These are phyloP conservation scores for Corchorus capsularis DNA, from an alignment of 345 rosid species.

Conservation along the genomic window DNA sequence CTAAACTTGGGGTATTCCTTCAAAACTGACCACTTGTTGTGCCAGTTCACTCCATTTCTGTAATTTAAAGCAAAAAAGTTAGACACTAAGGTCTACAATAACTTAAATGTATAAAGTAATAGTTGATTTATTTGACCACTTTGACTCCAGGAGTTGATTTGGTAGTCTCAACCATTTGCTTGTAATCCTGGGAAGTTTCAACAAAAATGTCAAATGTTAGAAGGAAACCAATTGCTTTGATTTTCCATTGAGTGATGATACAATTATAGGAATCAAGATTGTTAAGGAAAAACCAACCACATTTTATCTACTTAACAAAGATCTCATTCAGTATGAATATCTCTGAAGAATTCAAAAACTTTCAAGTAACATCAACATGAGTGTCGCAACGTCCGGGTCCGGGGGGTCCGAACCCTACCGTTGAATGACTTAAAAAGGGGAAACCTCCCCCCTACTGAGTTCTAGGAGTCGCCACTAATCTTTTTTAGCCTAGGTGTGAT, in stretches of 20 bases:
- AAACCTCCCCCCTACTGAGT: too few species aligned
- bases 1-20: slow-evolving; percentile 65
- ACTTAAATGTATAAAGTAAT: not conserved
- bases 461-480: too few species aligned
- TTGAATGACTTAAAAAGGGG: too few species aligned
- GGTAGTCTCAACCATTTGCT: slow-evolving; percentile 58
- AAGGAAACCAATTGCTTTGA: too few species aligned
- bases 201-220: not conserved
- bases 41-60: slow-evolving; percentile 86
- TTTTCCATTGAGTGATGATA: too few species aligned
- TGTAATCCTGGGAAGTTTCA: slow-evolving; percentile 47
- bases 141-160: slow-evolving; percentile 74
- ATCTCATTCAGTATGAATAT: not conserved
- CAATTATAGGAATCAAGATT: too few species aligned
- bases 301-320: not conserved
- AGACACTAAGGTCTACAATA: not conserved
- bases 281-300: too few species aligned
- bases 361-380: not conserved
- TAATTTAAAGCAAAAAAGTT: not conserved
- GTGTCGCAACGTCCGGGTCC: too few species aligned
- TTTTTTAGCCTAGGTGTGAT: too few species aligned
- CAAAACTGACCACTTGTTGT: slow-evolving; percentile 62
- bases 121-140: slow-evolving; percentile 56
- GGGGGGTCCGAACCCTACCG: too few species aligned
- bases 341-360: not conserved